A percentile compares a stretch with the other conserved stretches of the same genome.
Conservation (phyloP, 2,329 filamentous ascomycete species). For the Pyricularia grisea region DNA sequence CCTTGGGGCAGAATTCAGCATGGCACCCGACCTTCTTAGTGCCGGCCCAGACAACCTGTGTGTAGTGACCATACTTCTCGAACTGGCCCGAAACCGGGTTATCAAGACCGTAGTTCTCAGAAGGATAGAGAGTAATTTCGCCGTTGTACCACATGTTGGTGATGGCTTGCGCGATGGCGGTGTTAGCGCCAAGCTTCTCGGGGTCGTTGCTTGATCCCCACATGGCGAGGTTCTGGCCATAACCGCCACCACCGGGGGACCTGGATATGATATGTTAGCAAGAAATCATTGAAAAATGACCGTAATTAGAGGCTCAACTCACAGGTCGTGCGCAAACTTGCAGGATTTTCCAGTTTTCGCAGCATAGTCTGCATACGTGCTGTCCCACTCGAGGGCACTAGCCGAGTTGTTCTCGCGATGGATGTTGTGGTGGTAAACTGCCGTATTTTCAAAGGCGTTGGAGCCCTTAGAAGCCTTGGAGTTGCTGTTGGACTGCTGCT, state of each 20-base stretch:
- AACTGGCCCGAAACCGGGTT: slow-evolving; percentile 55
- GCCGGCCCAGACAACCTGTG: slow-evolving; percentile 62
- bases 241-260: slow-evolving; percentile 49
- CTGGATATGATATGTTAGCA: slow-evolving; percentile 20
- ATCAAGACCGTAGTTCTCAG: slow-evolving; percentile 46
- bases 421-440: slow-evolving; percentile 71
- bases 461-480: slow-evolving; percentile 7
- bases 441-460: slow-evolving; percentile 23
- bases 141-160: slow-evolving; percentile 85
- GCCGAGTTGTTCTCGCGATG: slow-evolving; percentile 79
- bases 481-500: not conserved
- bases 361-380: slow-evolving; percentile 54
- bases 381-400: slow-evolving; percentile 54
- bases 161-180: slow-evolving; percentile 56
- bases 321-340: slow-evolving; percentile 68
- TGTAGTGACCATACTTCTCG: slow-evolving; percentile 63
- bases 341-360: slow-evolving; percentile 54
- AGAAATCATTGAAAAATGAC: not conserved
- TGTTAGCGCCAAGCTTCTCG: slow-evolving; percentile 35
- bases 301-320: slow-evolving; percentile 26
- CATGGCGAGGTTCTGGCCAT: slow-evolving; percentile 89
- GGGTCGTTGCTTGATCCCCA: slow-evolving; percentile 32
- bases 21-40: slow-evolving; percentile 56
- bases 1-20: slow-evolving; percentile 41
- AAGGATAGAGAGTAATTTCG: slow-evolving; percentile 52